Percentiles rank a stretch among this genome's conserved stretches.
Evolutionary conservation across 2,329 filamentous ascomycete species (phyloP).

Genomic region (Alternaria solani): DNA sequence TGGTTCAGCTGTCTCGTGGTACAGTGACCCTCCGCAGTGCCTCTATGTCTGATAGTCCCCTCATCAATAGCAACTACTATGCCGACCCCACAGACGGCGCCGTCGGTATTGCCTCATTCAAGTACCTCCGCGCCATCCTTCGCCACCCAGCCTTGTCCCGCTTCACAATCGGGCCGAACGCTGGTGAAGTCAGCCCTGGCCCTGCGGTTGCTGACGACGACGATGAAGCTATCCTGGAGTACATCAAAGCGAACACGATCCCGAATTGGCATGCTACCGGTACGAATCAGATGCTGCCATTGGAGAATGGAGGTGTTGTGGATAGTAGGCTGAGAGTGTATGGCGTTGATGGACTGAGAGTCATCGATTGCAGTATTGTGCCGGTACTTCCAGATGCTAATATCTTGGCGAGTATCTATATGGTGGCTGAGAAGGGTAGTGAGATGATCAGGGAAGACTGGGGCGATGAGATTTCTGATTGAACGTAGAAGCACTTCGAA

Average conservation of each 20-base stretch:
- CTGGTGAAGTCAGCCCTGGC: constrained; percentile 43
- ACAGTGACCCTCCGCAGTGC: constrained; percentile 44
- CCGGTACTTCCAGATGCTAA: constrained; percentile 34
- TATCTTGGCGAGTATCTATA: constrained; percentile 33
- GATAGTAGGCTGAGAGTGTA: constrained; percentile 41
- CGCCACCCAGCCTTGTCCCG: constrained; percentile 23
- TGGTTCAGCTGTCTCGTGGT: constrained; percentile 46
- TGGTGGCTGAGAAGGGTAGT: constrained; percentile 38
- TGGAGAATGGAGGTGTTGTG: constrained; percentile 44
- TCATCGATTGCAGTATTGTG: constrained; percentile 46
- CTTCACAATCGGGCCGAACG: constrained; percentile 31
- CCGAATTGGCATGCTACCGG: constrained; percentile 46
- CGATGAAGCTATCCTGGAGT: constrained; percentile 40
- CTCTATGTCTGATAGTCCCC: constrained; percentile 40
- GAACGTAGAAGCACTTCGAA: neutral
- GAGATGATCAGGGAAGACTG: constrained; percentile 39
- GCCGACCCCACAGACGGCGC: constrained; percentile 43
- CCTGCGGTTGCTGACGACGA: constrained; percentile 29
- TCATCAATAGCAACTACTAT: constrained; percentile 50
- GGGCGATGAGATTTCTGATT: constrained; percentile 11
- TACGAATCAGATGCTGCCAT: constrained; percentile 44
- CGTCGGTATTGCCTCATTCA: constrained; percentile 45
- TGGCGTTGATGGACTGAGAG: constrained; percentile 42
- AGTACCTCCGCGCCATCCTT: constrained; percentile 43
- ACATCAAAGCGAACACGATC: constrained; percentile 34